Percentiles rank a stretch among this genome's conserved stretches.
These are phyloP conservation scores for Pichia sp. DNA, from an alignment of 1,139 yeast genomes.

Conservation along the genomic window DNA sequence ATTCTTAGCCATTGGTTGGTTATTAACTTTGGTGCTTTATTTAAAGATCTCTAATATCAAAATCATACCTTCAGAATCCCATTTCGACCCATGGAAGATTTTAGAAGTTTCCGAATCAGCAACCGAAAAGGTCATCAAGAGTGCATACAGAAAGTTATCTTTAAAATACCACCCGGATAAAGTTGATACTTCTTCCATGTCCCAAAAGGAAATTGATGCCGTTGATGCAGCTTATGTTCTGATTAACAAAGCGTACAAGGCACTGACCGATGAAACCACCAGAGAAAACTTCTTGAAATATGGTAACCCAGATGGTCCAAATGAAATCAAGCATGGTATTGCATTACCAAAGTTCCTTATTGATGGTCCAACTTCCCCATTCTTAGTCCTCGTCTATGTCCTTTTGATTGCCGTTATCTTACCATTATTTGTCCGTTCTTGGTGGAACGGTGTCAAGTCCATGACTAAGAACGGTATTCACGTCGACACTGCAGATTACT, in stretches of 20 bases:
- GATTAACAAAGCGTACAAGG: slow-evolving; percentile 90
- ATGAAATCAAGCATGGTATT: slow-evolving; percentile 91
- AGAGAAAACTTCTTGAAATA: slow-evolving; percentile 79
- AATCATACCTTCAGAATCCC: slow-evolving; percentile 38
- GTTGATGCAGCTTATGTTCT: slow-evolving; percentile 78
- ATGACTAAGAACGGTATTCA: slow-evolving; percentile 85
- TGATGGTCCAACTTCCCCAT: slow-evolving; percentile 74
- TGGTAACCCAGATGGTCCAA: slow-evolving; percentile 99
- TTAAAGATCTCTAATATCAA: slow-evolving; percentile 42
- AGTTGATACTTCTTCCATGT: slow-evolving; percentile 57
- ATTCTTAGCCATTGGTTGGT: slow-evolving; percentile 68
- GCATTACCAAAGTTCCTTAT: slow-evolving; percentile 93
- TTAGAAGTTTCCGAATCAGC: slow-evolving; percentile 73
- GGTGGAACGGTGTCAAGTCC: slow-evolving; percentile 88
- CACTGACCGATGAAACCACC: slow-evolving; percentile 87
- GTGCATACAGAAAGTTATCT: slow-evolving; percentile 83
- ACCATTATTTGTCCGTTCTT: slow-evolving; percentile 75
- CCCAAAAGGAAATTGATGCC: slow-evolving; percentile 52
- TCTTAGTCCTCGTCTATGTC: slow-evolving; percentile 64
- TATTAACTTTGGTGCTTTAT: slow-evolving; percentile 49
- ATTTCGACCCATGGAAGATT: slow-evolving; percentile 90
- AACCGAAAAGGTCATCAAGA: slow-evolving; percentile 73
- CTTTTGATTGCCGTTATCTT: slow-evolving; percentile 71
- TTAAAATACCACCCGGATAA: slow-evolving; percentile 94
- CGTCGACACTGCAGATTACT: slow-evolving; percentile 74